A percentile compares a stretch with the other conserved stretches of the same genome.
Conservation (phyloP, 73 alveolate species). For the Paramecium biaurelia region DNA sequence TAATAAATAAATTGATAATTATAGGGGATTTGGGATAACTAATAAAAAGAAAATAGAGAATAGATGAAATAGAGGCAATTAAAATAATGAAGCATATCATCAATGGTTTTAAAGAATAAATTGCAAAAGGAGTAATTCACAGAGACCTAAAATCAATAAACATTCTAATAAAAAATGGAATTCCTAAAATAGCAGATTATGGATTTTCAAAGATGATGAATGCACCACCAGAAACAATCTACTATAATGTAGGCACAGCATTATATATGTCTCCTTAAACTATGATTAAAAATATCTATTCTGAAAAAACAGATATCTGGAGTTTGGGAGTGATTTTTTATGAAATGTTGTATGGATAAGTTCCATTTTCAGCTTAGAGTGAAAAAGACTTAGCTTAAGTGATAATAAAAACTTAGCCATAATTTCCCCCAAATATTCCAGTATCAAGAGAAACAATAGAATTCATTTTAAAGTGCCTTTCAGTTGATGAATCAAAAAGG, state of each 20-base stretch:
- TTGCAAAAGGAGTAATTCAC: conserved; percentile 27
- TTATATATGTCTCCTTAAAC: conserved; percentile 65
- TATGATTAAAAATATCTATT: conserved; percentile 43
- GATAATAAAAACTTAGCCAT: neutral
- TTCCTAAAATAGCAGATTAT: conserved; percentile 57
- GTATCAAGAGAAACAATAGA: conserved; percentile 17
- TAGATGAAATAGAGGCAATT: conserved; percentile 40
- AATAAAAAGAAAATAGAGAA: neutral
- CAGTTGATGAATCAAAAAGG: conserved; percentile 10
- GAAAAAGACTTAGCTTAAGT: conserved; percentile 39
- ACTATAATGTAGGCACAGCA: conserved; percentile 62
- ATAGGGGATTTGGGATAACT: conserved; percentile 18
- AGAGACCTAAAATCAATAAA: conserved; percentile 61
- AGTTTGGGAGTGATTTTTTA: conserved; percentile 61
- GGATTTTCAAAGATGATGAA: conserved; percentile 60
- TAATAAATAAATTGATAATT: neutral
- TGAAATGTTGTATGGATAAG: conserved; percentile 58
- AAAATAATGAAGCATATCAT: conserved; percentile 37
- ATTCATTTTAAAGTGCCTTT: neutral
- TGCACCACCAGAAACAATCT: conserved; percentile 51
- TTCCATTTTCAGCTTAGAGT: conserved; percentile 29
- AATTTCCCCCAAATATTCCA: neutral
- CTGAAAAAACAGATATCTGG: conserved; percentile 61
- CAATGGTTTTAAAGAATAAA: conserved; percentile 51
- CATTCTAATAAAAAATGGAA: conserved; percentile 56